phyloP scores from a whole-genome alignment of 139 green algal species.

The Prasinococcaceae sp. region DNA sequence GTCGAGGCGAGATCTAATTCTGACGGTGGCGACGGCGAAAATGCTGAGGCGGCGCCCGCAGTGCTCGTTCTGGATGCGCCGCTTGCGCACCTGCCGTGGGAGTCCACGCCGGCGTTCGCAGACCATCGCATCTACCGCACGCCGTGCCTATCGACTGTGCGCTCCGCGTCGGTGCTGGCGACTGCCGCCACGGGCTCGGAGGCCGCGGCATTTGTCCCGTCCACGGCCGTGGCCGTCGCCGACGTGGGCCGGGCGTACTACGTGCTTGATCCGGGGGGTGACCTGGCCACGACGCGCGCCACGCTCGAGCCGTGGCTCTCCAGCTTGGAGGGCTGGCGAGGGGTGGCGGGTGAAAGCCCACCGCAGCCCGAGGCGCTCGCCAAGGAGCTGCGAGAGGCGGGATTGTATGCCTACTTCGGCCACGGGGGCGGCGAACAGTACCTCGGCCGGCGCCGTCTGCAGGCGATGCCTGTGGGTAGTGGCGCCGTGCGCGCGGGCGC shows the following conservation, averaged over 20 bases:
- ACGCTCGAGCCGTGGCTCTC: slow-evolving; percentile 57
- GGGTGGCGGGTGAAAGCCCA: not conserved
- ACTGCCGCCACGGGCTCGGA: not conserved
- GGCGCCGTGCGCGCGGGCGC: slow-evolving; percentile 40
- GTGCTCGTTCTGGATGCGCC: too few species aligned
- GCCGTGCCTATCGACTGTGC: slow-evolving; percentile 8
- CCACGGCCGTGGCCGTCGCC: not conserved
- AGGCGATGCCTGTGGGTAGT: too few species aligned
- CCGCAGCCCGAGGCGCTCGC: slow-evolving; percentile 25
- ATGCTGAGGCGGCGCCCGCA: too few species aligned
- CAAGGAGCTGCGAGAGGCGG: slow-evolving; percentile 32
- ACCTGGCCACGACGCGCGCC: slow-evolving; percentile 58
- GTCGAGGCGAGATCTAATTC: too few species aligned
- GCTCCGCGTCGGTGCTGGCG: slow-evolving; percentile 2
- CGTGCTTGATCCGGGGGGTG: slow-evolving; percentile 71
- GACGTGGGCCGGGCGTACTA: slow-evolving; percentile 38
- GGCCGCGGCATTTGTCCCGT: not conserved
- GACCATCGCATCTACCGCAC: slow-evolving; percentile 15
- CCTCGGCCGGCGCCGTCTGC: slow-evolving; percentile 23
- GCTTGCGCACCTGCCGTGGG: slow-evolving; percentile 22
- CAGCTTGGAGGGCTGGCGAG: slow-evolving; percentile 34
- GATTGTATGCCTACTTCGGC: slow-evolving; percentile 79
- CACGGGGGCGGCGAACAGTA: slow-evolving; percentile 57
- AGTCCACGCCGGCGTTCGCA: slow-evolving; percentile 11
- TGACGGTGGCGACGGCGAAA: too few species aligned